A percentile compares a stretch with the other conserved stretches of the same genome.
These are phyloP conservation scores for Rhytidhysteron rufulum DNA, from an alignment of 2,329 filamentous ascomycete species.

Conservation along the genomic window DNA sequence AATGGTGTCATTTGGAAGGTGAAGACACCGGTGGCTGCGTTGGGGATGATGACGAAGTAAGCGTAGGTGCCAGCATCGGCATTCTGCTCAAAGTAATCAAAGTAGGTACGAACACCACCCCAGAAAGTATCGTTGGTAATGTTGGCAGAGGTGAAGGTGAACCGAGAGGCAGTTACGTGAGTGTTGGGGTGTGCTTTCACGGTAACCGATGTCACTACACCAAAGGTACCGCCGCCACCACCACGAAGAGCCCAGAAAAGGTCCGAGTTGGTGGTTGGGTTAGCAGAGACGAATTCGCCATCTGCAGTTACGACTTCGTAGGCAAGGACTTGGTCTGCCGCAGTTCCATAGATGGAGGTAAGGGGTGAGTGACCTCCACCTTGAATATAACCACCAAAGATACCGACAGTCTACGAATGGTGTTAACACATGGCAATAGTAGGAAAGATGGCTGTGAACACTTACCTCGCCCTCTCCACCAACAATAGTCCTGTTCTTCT, in stretches of 20 bases:
- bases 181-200: slow-evolving; percentile 29
- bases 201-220: slow-evolving; percentile 3
- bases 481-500: slow-evolving; percentile 47
- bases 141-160: slow-evolving; percentile 47
- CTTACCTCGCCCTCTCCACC: slow-evolving; percentile 45
- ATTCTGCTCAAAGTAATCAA: slow-evolving; percentile 22
- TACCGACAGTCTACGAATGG: slow-evolving; percentile 35
- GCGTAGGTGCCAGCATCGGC: slow-evolving; percentile 26
- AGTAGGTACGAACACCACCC: slow-evolving; percentile 25
- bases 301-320: slow-evolving; percentile 30
- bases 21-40: slow-evolving; percentile 22
- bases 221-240: slow-evolving; percentile 7
- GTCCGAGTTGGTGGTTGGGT: not conserved
- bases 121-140: slow-evolving; percentile 21
- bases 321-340: slow-evolving; percentile 33
- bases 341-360: slow-evolving; percentile 39
- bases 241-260: slow-evolving; percentile 7
- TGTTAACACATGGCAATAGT: slow-evolving; percentile 33
- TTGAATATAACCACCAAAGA: slow-evolving; percentile 41
- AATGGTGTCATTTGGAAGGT: slow-evolving; percentile 29
- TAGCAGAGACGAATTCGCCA: slow-evolving; percentile 9
- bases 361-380: slow-evolving; percentile 56
- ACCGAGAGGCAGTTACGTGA: slow-evolving; percentile 25
- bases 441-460: no score
- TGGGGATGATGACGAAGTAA: slow-evolving; percentile 29